A percentile compares a stretch with the other conserved stretches of the same genome.
These are phyloP conservation scores for Paraphaeosphaeria minitans DNA, from an alignment of 2,329 filamentous ascomycete genomes.

Conservation along the genomic window DNA sequence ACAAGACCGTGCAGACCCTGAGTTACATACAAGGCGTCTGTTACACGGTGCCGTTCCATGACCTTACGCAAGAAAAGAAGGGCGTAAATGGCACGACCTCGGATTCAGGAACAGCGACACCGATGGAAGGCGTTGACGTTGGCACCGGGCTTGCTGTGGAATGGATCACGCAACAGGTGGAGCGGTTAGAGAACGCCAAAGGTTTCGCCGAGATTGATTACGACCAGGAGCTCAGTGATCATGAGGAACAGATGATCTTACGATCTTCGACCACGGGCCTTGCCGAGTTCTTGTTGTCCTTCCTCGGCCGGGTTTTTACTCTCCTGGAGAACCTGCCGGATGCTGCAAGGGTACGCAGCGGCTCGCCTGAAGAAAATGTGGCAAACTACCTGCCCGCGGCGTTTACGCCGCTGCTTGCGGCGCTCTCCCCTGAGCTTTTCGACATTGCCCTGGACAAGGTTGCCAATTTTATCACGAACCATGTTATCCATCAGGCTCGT, in stretches of 20 bases:
- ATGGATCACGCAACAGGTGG: slow-evolving; percentile 94
- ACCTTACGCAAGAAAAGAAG: slow-evolving; percentile 67
- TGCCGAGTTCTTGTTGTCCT: slow-evolving; percentile 86
- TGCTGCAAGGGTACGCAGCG: slow-evolving; percentile 81
- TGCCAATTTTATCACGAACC: slow-evolving; percentile 85
- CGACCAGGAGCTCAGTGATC: slow-evolving; percentile 76
- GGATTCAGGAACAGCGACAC: slow-evolving; percentile 36
- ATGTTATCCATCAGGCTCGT: slow-evolving; percentile 94
- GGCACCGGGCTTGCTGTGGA: slow-evolving; percentile 72
- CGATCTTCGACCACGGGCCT: slow-evolving; percentile 94
- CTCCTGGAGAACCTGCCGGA: slow-evolving; percentile 94
- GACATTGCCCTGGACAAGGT: slow-evolving; percentile 92
- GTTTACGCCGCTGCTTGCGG: slow-evolving; percentile 86
- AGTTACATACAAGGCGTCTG: slow-evolving; percentile 95
- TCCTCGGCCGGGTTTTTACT: slow-evolving; percentile 93
- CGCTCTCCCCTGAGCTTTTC: slow-evolving; percentile 89
- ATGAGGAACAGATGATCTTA: slow-evolving; percentile 84
- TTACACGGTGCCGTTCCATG: slow-evolving; percentile 92
- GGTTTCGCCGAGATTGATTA: slow-evolving; percentile 87
- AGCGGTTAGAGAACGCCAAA: slow-evolving; percentile 87
- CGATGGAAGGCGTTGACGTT: slow-evolving; percentile 41
- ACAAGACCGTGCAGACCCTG: slow-evolving; percentile 93
- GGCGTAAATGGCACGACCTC: slow-evolving; percentile 16
- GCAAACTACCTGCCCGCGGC: slow-evolving; percentile 94
- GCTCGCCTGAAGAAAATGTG: slow-evolving; percentile 94